These are phyloP conservation scores for Cyclotella choctawhatcheeana DNA, from an alignment of 108 stramenopile genomes.

Conservation along the genomic window DNA sequence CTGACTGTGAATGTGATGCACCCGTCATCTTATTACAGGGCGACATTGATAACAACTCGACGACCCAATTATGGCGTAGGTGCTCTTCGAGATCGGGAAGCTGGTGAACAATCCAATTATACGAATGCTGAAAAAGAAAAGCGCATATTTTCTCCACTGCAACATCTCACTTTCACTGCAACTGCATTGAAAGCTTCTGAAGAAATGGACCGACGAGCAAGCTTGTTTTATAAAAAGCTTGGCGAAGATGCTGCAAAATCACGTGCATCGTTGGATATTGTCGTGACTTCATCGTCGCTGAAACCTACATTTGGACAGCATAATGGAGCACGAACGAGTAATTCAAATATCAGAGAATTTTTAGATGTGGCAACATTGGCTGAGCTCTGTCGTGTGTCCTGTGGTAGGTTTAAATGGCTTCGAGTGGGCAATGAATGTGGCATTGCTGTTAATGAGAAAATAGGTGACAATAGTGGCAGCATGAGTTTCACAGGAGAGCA, in stretches of 20 bases:
- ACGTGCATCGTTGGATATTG: conserved; percentile 72
- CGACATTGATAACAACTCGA: conserved; percentile 64
- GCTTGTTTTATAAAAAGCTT: conserved; percentile 63
- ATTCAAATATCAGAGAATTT: conserved; percentile 52
- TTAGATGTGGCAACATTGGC: conserved; percentile 77
- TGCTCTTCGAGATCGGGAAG: conserved; percentile 61
- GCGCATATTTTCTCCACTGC: conserved; percentile 62
- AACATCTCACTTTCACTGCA: conserved; percentile 35
- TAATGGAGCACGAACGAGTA: neutral
- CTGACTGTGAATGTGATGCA: no score
- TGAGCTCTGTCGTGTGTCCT: conserved; percentile 71
- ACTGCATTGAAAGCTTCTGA: conserved; percentile 10
- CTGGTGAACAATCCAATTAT: conserved; percentile 33
- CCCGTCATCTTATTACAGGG: conserved; percentile 20
- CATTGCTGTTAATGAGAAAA: conserved; percentile 22
- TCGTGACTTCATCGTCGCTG: conserved; percentile 62
- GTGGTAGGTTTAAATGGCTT: conserved; percentile 78
- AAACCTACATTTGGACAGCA: conserved; percentile 27
- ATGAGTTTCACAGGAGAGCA: conserved; percentile 41
- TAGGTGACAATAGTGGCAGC: neutral
- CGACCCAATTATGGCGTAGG: conserved; percentile 83
- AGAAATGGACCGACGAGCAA: conserved; percentile 36
- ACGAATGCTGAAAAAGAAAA: conserved; percentile 21
- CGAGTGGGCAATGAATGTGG: conserved; percentile 63
- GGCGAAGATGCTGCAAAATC: conserved; percentile 55